Evolutionary conservation across 2,329 filamentous ascomycete genomes (phyloP), one percentile per base, ranked within the genome.

Genomic region (Aspergillus quadrilineatus): DNA sequence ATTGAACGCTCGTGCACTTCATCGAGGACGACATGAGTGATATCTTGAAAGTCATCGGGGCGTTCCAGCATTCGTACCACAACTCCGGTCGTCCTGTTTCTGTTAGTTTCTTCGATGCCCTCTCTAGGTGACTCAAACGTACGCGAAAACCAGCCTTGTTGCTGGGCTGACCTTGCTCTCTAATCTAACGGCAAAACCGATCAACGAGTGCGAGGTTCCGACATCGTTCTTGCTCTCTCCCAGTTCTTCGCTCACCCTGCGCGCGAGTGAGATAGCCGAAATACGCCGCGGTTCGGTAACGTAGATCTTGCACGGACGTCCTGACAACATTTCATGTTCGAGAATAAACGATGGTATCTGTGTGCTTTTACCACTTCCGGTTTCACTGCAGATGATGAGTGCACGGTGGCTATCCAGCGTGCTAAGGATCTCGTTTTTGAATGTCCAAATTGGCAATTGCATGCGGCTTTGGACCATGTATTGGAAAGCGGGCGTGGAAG

Each of bases 1-100:
- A 99, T 97, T 10, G 91, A 90, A 60, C 93, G 86, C 73, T 99
- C 94, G 69, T 99, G 94, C 2, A 97, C 93, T 74, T 99, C 94
- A 68, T 99, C 94, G n/a, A 99, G 86, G 45, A 99, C 86, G 58
- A 99, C 78, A 75, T 97, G 94, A 0, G 93, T 96, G 51, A 99
- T 87, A 61, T 97, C 93, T 56, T 86, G 84, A 43, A 99, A 83
- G 55, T 95, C 89, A 61, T 91, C 89, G 0, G 90, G 89, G 7
- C 88, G 88, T 73, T 99, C 94, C 12, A 99, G 81, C 93, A 99
- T 97, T 29, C 94, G 87, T 80, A 99, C 90, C n/a, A 99, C 91
- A 56, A 99, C 96, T 77, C 94, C 86, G 44, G 85, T 85, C 26
- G 85, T 79, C 26, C 74, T 76, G 57, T 15, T 45, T 22, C 17